These are phyloP conservation scores for Intubia oerlemansii DNA, from an alignment of 2,329 filamentous ascomycete genomes.

Conservation along the genomic window DNA sequence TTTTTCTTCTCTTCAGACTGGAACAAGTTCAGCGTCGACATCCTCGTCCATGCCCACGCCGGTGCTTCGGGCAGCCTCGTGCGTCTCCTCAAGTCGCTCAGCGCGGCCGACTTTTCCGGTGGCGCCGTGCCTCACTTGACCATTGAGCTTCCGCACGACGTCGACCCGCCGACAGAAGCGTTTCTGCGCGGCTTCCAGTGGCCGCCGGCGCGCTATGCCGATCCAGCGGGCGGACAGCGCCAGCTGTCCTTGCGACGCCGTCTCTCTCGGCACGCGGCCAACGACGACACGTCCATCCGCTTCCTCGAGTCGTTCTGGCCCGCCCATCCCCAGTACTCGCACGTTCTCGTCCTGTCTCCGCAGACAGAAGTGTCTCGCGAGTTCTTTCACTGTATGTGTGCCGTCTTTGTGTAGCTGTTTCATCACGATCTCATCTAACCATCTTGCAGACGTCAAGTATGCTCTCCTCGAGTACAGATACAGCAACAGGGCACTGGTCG, in stretches of 20 bases:
- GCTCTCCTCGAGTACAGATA: slow-evolving; percentile 57
- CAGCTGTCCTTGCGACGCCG: slow-evolving; percentile 54
- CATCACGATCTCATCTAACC: no score
- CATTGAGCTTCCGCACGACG: slow-evolving; percentile 54
- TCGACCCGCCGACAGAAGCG: slow-evolving; percentile 41
- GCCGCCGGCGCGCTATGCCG: slow-evolving; percentile 28
- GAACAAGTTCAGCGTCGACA: slow-evolving; percentile 60
- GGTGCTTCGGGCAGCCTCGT: slow-evolving; percentile 54
- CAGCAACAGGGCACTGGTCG: slow-evolving; percentile 25
- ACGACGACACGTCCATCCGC: slow-evolving; percentile 47
- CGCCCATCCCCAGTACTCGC: slow-evolving; percentile 34
- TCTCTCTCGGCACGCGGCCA: slow-evolving; percentile 36
- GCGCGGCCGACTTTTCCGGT: slow-evolving; percentile 53
- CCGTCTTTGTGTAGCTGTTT: no score
- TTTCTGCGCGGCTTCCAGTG: slow-evolving; percentile 46
- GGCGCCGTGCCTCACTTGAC: slow-evolving; percentile 52
- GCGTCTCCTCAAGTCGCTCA: slow-evolving; percentile 56
- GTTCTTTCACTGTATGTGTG: slow-evolving; percentile 53
- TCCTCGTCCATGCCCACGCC: slow-evolving; percentile 57
- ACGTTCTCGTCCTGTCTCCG: slow-evolving; percentile 69
- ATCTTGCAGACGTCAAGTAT: slow-evolving; percentile 46
- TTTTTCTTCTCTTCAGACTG: slow-evolving; percentile 24
- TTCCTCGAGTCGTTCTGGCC: slow-evolving; percentile 86
- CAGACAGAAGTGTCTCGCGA: slow-evolving; percentile 59
- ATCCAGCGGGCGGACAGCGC: slow-evolving; percentile 21